phyloP scores from a whole-genome alignment of 192 early-diverging fungal genomes.

The Funneliformis mosseae region DNA sequence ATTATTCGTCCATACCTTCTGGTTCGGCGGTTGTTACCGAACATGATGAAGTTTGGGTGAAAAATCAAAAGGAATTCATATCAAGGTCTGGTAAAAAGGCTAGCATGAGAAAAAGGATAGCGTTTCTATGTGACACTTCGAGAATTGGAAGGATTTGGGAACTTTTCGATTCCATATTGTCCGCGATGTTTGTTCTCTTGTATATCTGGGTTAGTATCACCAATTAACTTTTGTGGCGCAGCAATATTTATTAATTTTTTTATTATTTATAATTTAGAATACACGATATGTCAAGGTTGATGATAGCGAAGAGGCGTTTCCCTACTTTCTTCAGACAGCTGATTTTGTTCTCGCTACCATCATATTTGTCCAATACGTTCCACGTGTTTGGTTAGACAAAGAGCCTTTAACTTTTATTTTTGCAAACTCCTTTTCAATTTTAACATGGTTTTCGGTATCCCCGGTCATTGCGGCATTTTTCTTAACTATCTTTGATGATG shows the following conservation, averaged over 20 bases:
- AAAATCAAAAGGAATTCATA: conserved; percentile 7
- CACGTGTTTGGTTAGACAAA: conserved; percentile 61
- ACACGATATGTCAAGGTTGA: conserved; percentile 50
- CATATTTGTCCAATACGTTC: conserved; percentile 62
- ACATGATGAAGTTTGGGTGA: conserved; percentile 6
- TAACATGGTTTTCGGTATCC: conserved; percentile 59
- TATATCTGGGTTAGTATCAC: conserved; percentile 47
- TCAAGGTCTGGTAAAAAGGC: not conserved
- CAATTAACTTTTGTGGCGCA: not conserved
- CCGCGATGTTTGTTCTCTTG: conserved; percentile 46
- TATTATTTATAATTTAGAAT: conserved; percentile 34
- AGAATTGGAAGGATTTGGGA: conserved; percentile 57
- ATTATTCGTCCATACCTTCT: not conserved
- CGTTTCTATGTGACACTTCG: not conserved
- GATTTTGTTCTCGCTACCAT: conserved; percentile 51
- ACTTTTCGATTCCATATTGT: conserved; percentile 56
- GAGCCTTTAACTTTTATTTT: conserved; percentile 51
- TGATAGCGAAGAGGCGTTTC: conserved; percentile 46
- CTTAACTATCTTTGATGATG: conserved; percentile 43
- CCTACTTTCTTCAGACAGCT: conserved; percentile 41
- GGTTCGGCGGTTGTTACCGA: not conserved
- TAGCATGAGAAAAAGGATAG: not conserved
- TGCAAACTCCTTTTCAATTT: conserved; percentile 51
- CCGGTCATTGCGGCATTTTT: conserved; percentile 53
- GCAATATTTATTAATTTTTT: not conserved